These are phyloP conservation scores for Chionographis japonica DNA, from an alignment of 106 monocot genomes.

Conservation along the genomic window DNA sequence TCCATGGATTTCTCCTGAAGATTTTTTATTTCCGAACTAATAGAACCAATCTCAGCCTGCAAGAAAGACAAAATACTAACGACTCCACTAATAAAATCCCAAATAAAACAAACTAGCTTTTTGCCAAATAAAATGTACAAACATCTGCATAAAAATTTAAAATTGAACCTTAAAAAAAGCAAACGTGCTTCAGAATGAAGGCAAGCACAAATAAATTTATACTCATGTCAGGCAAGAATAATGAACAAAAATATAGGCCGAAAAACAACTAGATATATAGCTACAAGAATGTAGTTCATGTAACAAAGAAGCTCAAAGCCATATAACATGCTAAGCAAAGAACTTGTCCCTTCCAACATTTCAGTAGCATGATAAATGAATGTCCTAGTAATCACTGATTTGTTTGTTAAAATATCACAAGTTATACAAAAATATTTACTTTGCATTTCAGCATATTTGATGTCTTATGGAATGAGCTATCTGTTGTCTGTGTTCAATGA, in stretches of 20 bases:
- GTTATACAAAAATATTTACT: too few relatives aligned
- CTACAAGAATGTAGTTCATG: too few relatives aligned
- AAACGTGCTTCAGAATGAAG: background rate
- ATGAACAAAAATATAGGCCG: constrained; percentile 3
- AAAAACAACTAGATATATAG: background rate
- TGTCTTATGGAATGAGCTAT: too few relatives aligned
- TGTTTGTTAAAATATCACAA: too few relatives aligned
- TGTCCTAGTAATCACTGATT: too few relatives aligned
- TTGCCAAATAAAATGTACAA: background rate
- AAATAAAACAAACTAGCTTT: constrained; percentile 3
- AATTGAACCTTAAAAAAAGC: background rate
- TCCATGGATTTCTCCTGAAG: constrained; percentile 99
- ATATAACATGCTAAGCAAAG: too few relatives aligned
- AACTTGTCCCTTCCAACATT: too few relatives aligned
- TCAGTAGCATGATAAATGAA: too few relatives aligned
- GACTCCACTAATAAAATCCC: constrained; percentile 12
- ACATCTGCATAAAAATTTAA: background rate
- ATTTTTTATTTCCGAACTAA: constrained; percentile 96
- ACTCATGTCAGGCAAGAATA: background rate
- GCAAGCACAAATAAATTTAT: background rate
- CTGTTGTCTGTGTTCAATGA: too few relatives aligned
- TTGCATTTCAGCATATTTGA: too few relatives aligned
- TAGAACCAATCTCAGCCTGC: constrained; percentile 96
- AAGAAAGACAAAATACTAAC: constrained; percentile 26
- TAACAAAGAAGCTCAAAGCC: too few relatives aligned